phyloP scores from a whole-genome alignment of 2,329 filamentous ascomycete species.

The Alternaria brassicicola region DNA sequence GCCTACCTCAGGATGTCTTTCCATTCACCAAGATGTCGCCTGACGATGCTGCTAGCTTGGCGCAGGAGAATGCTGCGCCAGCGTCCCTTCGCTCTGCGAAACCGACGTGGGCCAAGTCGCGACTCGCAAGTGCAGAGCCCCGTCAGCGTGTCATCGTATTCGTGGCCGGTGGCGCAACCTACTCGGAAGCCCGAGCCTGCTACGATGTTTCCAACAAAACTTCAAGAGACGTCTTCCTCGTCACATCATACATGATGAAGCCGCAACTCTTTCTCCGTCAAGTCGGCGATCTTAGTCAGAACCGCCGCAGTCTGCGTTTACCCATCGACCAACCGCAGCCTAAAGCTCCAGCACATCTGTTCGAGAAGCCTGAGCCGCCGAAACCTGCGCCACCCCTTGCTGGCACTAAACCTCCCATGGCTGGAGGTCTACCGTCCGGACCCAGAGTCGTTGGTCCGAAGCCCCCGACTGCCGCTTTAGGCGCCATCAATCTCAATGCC shows the following conservation, averaged over 20 bases:
- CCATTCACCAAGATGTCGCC: conserved; percentile 62
- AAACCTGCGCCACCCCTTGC: conserved; percentile 60
- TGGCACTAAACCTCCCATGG: conserved; percentile 44
- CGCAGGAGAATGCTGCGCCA: conserved; percentile 56
- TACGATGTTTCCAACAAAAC: conserved; percentile 80
- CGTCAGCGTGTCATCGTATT: conserved; percentile 91
- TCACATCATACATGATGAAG: conserved; percentile 90
- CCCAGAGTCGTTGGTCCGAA: conserved; percentile 34
- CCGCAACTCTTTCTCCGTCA: conserved; percentile 84
- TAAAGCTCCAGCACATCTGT: conserved; percentile 84
- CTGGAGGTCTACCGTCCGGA: conserved; percentile 39
- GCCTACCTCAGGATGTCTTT: conserved; percentile 53
- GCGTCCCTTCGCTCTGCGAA: conserved; percentile 87
- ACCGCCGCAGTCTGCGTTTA: conserved; percentile 77
- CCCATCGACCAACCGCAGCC: conserved; percentile 80
- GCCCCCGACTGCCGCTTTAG: conserved; percentile 45
- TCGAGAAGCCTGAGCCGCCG: conserved; percentile 70
- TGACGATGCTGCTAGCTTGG: conserved; percentile 63
- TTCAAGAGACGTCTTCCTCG: conserved; percentile 82
- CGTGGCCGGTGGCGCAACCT: conserved; percentile 93
- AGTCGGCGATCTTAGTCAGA: conserved; percentile 76
- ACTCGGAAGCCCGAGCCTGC: conserved; percentile 85
- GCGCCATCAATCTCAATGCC: conserved; percentile 41
- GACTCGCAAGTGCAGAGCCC: conserved; percentile 76
- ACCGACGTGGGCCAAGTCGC: conserved; percentile 90